Conservation (phyloP, 352 stramenopile genomes). For the Saprolegnia parasitica region DNA sequence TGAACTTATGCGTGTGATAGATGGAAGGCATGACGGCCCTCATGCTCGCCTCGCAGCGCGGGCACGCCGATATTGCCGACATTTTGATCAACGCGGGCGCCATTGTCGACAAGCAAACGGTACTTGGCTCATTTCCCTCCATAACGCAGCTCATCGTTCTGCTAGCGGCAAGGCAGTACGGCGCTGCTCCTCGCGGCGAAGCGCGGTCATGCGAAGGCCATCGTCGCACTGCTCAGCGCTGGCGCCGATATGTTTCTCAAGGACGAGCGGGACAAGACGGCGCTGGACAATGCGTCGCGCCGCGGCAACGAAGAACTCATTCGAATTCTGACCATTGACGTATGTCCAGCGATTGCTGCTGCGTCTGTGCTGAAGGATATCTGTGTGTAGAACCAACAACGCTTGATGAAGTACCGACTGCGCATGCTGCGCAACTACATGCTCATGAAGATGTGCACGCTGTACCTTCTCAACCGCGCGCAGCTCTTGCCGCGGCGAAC, state of each 20-base stretch:
- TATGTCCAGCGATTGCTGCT: conserved; percentile 30
- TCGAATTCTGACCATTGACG: conserved; percentile 76
- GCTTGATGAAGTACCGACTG: conserved; percentile 70
- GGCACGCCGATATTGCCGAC: conserved; percentile 73
- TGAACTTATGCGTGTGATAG: conserved; percentile 24
- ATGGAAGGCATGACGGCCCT: conserved; percentile 87
- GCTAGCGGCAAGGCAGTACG: conserved; percentile 67
- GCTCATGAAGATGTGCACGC: conserved; percentile 66
- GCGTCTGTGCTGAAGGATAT: neutral
- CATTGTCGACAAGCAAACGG: conserved; percentile 84
- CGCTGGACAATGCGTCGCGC: conserved; percentile 72
- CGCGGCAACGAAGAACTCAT: conserved; percentile 78
- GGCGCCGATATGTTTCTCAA: conserved; percentile 85
- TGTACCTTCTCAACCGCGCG: conserved; percentile 60
- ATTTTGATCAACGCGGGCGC: conserved; percentile 76
- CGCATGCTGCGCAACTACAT: conserved; percentile 60
- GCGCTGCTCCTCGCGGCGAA: conserved; percentile 80
- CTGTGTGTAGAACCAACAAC: conserved; percentile 62
- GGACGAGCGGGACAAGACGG: conserved; percentile 82
- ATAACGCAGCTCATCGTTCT: conserved; percentile 2
- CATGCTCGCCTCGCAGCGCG: conserved; percentile 79
- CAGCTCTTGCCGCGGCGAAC: conserved; percentile 13
- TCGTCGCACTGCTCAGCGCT: conserved; percentile 71
- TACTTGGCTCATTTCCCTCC: conserved; percentile 6
- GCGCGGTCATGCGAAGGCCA: conserved; percentile 66